Base-by-base conservation (phyloP, 2,329 filamentous ascomycete genomes). In the Pezicula neosporulosa region DNA sequence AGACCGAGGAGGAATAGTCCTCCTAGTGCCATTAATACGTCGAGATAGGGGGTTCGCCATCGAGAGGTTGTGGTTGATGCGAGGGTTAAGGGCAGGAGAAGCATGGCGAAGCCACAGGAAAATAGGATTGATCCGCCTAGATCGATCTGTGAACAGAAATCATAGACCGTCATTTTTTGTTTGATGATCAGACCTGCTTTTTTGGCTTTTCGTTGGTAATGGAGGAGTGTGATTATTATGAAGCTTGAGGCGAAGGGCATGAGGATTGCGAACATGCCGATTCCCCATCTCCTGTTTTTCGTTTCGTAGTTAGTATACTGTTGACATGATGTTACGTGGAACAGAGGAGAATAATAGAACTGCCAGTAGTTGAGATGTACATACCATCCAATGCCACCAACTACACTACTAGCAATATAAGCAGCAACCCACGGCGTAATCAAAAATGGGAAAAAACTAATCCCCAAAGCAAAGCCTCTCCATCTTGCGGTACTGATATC, bases 381-480 rank as follows among this genome's bases (percentile, higher is more conserved):
- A 33, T 33, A 33, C 30, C 30, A 82, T 12, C 66, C 73, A 35
- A 74, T 68, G 6, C 70, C 68, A 1, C 57, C 57, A 1, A 74
- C 62, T 13, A 82, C 70, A n/a, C 63, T 69, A 6, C 70, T 65
- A 1, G 73, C 72, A 16, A 81, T 70, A 39, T 74, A 70, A 2
- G 78, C 76, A 1, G 80, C 75, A 15, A 78, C 70, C 75, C 79
- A 84, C 1, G 80, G 75, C 7, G 76, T 83, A 57, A 80, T 67
- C 5, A 82, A 67, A 57, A 80, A 82, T 0, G 79, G 80, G 8
- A 80, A 49, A 73, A 78, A 62, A 71, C 66, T 41, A 68, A 81
- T 7, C 65, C 76, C 66, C 71, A 78, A 48, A 76, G 66, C 54
- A 71, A 66, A 78, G 68, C 61, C 82, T 74, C 60, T 77, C 67